These are phyloP conservation scores for Hydrangea macrophylla DNA, from an alignment of 148 eudicot genomes.

Conservation along the genomic window DNA sequence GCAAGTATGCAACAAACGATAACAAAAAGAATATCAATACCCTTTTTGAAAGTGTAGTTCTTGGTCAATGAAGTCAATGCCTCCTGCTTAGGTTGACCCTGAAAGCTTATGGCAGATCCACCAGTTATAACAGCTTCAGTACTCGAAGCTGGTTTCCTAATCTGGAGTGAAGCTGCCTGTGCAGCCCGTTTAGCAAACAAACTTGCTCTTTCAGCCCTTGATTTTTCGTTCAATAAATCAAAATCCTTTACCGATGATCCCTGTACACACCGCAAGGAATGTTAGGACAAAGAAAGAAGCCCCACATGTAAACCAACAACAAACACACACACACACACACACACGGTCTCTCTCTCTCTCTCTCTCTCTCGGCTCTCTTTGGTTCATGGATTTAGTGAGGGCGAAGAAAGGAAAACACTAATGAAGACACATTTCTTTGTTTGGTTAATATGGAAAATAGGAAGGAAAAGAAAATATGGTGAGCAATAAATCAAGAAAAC, in stretches of 20 bases:
- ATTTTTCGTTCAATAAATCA: slow-evolving; percentile 55
- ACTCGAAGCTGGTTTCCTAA: slow-evolving; percentile 75
- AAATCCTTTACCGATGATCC: slow-evolving; percentile 58
- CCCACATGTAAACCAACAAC: not conserved
- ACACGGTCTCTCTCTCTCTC: too few species aligned
- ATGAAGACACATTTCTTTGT: too few species aligned
- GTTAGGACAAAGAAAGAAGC: not conserved
- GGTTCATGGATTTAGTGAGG: too few species aligned
- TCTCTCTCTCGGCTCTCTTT: too few species aligned
- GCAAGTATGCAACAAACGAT: not conserved
- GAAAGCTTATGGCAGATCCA: slow-evolving; percentile 65
- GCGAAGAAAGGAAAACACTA: too few species aligned
- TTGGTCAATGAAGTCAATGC: slow-evolving; percentile 87
- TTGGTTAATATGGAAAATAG: too few species aligned
- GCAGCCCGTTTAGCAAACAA: slow-evolving; percentile 57
- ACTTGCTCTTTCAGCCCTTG: slow-evolving; percentile 57
- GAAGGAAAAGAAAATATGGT: too few species aligned
- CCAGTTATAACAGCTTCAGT: slow-evolving; percentile 84
- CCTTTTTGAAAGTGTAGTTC: slow-evolving; percentile 70
- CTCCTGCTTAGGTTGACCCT: slow-evolving; percentile 75
- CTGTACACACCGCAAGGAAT: slow-evolving; percentile 30
- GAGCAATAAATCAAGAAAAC: too few species aligned
- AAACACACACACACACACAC: too few species aligned
- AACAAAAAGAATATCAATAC: slow-evolving; percentile 23
- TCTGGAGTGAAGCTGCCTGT: slow-evolving; percentile 47